A percentile compares a stretch with the other conserved stretches of the same genome.
phyloP scores from a whole-genome alignment of 2,329 filamentous ascomycete species.

The Penicillium sp. region DNA sequence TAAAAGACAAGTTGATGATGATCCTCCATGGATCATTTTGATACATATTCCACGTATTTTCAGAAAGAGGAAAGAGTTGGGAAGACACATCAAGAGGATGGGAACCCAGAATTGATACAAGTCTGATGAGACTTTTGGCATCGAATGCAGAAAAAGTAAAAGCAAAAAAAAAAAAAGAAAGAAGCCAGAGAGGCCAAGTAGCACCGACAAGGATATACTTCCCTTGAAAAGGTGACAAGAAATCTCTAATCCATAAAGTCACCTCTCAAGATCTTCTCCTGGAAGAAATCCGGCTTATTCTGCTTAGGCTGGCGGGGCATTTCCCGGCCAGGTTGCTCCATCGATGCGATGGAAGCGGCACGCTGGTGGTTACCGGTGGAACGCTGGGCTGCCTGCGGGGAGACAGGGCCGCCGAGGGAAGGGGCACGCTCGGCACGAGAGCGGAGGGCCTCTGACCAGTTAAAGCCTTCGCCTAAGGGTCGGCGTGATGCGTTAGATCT shows the following conservation, averaged over 20 bases:
- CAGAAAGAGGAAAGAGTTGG: neutral
- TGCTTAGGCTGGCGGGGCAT: constrained; percentile 50
- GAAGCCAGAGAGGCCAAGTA: neutral
- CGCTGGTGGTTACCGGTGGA: constrained; percentile 48
- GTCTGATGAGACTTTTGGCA: neutral
- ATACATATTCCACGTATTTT: constrained; percentile 2
- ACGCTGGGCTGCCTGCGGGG: constrained; percentile 44
- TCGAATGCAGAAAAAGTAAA: neutral
- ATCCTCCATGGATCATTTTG: neutral
- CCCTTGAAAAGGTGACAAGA: neutral
- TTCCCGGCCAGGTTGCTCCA: constrained; percentile 55
- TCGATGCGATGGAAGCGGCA: constrained; percentile 49
- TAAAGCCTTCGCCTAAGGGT: constrained; percentile 82
- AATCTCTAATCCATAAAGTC: constrained; percentile 85
- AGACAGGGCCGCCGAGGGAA: constrained; percentile 39
- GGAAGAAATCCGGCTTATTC: constrained; percentile 85
- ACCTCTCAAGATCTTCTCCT: constrained; percentile 94
- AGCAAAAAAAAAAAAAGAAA: neutral
- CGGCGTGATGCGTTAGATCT: constrained; percentile 47
- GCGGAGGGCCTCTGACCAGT: constrained; percentile 95
- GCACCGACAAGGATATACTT: neutral
- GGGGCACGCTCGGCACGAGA: constrained; percentile 80
- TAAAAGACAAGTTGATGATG: neutral
- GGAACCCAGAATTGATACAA: neutral
- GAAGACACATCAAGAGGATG: neutral